Percentiles rank a stretch among this genome's conserved stretches.
Evolutionary conservation across 2,329 filamentous ascomycete species (phyloP).

Genomic region (Calonectria henricotiae): DNA sequence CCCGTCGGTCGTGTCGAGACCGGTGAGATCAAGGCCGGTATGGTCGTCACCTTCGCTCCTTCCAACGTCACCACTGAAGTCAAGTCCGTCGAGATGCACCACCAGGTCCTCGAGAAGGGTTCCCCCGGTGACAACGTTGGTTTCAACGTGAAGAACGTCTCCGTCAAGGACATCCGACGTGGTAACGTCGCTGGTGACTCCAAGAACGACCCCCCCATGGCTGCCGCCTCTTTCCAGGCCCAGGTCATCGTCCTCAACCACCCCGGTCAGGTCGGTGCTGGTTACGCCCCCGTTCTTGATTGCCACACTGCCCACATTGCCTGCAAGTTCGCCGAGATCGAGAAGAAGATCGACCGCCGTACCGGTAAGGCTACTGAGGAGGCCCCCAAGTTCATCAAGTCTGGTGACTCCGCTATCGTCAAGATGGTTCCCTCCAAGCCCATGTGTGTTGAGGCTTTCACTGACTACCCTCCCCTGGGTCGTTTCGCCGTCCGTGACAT

Average conservation of each 20-base stretch:
- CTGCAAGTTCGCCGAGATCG: conserved; percentile 99
- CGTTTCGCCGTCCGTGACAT: conserved; percentile 99
- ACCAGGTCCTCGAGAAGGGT: conserved; percentile 98
- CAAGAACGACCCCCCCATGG: conserved; percentile 98
- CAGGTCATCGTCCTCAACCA: conserved; percentile 99
- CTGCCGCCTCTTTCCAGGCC: conserved; percentile 95
- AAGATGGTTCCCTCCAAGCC: conserved; percentile 99
- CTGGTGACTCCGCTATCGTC: conserved; percentile 99
- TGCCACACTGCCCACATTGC: conserved; percentile 99
- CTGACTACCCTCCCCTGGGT: conserved; percentile 98
- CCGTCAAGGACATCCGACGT: conserved; percentile 99
- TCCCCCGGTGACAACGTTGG: conserved; percentile 99
- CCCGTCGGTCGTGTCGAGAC: conserved; percentile 99
- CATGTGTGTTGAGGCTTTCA: conserved; percentile 99
- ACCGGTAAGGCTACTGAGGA: conserved; percentile 97
- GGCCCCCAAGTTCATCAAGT: conserved; percentile 99
- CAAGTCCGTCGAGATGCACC: conserved; percentile 99
- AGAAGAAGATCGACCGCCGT: conserved; percentile 99
- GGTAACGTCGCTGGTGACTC: conserved; percentile 99
- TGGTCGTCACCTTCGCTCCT: conserved; percentile 99
- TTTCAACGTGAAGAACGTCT: conserved; percentile 99
- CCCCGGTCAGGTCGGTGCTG: conserved; percentile 98
- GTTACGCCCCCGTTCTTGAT: conserved; percentile 98
- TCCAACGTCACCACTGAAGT: conserved; percentile 99
- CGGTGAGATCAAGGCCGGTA: conserved; percentile 90